phyloP scores from a whole-genome alignment of 208 protist species.

The Wallacemonas rigidus region DNA sequence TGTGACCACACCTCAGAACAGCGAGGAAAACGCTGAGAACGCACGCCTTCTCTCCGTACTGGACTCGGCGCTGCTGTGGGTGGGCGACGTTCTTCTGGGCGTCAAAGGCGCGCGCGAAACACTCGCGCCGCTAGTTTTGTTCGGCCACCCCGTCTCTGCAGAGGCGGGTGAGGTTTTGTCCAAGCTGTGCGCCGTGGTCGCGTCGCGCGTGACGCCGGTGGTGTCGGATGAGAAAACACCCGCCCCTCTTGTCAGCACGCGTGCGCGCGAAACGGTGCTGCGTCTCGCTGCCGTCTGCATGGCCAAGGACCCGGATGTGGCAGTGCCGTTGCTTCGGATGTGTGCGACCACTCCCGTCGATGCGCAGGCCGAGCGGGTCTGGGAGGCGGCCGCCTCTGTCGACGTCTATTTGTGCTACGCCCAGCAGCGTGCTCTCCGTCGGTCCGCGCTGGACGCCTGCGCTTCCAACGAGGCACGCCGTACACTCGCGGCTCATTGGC shows the following conservation, averaged over 20 bases:
- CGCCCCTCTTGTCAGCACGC: background rate
- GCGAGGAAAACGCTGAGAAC: too few species aligned
- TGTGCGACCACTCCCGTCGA: background rate
- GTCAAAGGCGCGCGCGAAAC: background rate
- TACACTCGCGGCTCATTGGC: background rate
- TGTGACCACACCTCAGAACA: background rate
- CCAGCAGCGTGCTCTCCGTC: background rate
- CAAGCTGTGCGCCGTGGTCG: background rate
- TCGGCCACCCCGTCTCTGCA: background rate
- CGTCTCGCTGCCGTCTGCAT: constrained; percentile 6
- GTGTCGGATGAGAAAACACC: background rate
- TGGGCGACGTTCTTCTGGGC: background rate
- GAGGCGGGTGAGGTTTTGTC: background rate
- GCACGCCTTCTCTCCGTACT: background rate
- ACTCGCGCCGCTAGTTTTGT: constrained; percentile 3
- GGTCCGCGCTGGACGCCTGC: background rate
- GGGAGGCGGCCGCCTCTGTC: background rate
- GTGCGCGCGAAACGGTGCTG: background rate
- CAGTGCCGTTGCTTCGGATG: background rate
- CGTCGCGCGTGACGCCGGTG: background rate
- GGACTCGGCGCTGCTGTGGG: background rate
- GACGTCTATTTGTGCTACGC: background rate
- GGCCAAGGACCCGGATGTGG: background rate
- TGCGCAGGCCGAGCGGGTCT: background rate
- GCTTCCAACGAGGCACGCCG: background rate